Conservation (phyloP, 495 filamentous ascomycete genomes). For the Penicillium ochrochloron region DNA sequence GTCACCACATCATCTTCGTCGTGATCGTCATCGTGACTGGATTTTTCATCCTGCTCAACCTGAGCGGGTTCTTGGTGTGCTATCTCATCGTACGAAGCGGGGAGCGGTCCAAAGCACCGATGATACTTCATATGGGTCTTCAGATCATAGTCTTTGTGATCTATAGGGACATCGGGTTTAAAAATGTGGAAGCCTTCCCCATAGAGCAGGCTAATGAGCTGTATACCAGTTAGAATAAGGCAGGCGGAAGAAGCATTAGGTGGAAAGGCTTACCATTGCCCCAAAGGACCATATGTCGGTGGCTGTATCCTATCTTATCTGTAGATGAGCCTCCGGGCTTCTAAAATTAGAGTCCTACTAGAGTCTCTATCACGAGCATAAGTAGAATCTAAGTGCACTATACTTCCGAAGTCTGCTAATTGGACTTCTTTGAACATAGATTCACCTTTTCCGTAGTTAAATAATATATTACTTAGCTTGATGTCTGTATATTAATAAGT, state of each 20-base stretch:
- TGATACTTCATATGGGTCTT: constrained; percentile 46
- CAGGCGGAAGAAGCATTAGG: constrained; percentile 13
- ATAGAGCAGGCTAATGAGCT: constrained; percentile 49
- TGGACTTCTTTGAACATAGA: background rate
- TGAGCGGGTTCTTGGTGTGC: constrained; percentile 21
- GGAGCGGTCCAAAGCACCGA: constrained; percentile 49
- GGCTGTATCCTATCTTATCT: background rate
- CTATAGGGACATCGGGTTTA: constrained; percentile 42
- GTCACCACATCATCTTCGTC: no score
- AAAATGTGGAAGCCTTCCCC: constrained; percentile 49
- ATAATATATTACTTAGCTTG: background rate
- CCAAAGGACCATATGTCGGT: constrained; percentile 54
- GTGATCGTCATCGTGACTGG: no score
- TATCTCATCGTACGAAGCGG: constrained; percentile 36
- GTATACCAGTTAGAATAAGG: constrained; percentile 7
- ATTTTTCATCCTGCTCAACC: no score
- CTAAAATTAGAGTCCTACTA: background rate
- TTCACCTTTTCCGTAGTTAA: background rate
- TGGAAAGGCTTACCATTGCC: constrained; percentile 32
- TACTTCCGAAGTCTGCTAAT: constrained; percentile 1
- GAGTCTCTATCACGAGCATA: background rate
- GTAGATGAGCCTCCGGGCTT: constrained; percentile 2
- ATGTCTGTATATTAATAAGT: constrained; percentile 3
- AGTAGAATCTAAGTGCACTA: background rate
- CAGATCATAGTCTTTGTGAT: constrained; percentile 45